Conservation (phyloP, 805 yeast species). For the Torulaspora microellipsoides region DNA sequence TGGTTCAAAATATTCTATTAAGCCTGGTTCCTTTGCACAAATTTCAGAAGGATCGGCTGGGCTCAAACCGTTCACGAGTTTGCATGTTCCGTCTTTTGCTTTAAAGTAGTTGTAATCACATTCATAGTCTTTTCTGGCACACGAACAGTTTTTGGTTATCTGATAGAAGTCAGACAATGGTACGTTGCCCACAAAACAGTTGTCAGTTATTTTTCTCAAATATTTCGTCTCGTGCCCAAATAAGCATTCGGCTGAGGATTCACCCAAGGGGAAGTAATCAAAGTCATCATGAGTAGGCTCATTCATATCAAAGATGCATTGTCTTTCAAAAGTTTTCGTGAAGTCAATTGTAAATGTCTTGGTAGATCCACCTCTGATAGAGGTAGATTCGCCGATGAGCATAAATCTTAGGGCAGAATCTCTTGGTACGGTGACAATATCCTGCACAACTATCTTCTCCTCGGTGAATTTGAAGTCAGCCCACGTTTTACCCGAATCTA, state of each 20-base stretch:
- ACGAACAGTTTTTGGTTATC: slow-evolving; percentile 63
- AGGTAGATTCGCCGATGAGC: slow-evolving; percentile 50
- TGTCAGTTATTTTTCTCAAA: slow-evolving; percentile 52
- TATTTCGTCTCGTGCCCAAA: slow-evolving; percentile 68
- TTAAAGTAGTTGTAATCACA: slow-evolving; percentile 84
- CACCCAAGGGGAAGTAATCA: slow-evolving; percentile 59
- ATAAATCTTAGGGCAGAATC: slow-evolving; percentile 82
- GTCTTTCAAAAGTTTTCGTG: slow-evolving; percentile 44
- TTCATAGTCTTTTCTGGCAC: slow-evolving; percentile 84
- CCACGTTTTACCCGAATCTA: slow-evolving; percentile 83
- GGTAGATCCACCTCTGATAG: slow-evolving; percentile 44
- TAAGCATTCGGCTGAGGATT: slow-evolving; percentile 51
- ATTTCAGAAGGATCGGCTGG: slow-evolving; percentile 61
- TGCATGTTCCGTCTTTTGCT: slow-evolving; percentile 77
- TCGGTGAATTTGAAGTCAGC: slow-evolving; percentile 56
- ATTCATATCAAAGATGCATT: slow-evolving; percentile 49
- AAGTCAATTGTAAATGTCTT: slow-evolving; percentile 55
- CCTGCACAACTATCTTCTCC: slow-evolving; percentile 51
- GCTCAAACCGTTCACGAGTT: slow-evolving; percentile 65
- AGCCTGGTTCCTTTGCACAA: slow-evolving; percentile 50
- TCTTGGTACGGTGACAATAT: slow-evolving; percentile 84
- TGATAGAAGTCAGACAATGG: slow-evolving; percentile 55
- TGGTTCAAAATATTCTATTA: slow-evolving; percentile 73
- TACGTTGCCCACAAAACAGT: slow-evolving; percentile 62
- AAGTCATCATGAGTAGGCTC: slow-evolving; percentile 51